phyloP scores from a whole-genome alignment of 2,329 filamentous ascomycete genomes.

The Dactylellina sp. region DNA sequence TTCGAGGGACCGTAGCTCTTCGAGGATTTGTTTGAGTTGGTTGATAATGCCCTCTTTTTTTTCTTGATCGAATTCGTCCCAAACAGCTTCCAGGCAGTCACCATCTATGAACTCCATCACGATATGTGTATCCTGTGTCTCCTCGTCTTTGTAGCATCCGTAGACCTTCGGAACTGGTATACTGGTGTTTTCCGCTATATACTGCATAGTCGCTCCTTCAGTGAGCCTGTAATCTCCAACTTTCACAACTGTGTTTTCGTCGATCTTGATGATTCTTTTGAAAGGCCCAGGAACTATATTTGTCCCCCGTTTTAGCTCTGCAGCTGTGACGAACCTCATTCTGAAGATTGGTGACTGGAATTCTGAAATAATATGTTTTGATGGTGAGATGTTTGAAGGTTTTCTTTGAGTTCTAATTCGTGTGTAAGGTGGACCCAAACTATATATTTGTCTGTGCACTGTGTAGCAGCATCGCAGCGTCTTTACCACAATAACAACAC shows the following conservation, averaged over 20 bases:
- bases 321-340: background rate
- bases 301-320: constrained; percentile 9
- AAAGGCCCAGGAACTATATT: constrained; percentile 12
- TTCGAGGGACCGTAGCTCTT: too few relatives aligned
- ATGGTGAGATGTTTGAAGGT: constrained; percentile 3
- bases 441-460: too few relatives aligned
- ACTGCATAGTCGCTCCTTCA: constrained; percentile 15
- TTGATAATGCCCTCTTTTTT: too few relatives aligned
- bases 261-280: constrained; percentile 9
- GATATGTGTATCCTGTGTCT: too few relatives aligned
- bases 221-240: constrained; percentile 9
- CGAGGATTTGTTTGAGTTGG: too few relatives aligned
- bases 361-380: background rate
- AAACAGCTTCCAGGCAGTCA: too few relatives aligned
- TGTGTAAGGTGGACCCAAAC: constrained; percentile 2
- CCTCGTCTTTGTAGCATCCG: too few relatives aligned
- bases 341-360: background rate
- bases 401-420: background rate
- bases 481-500: too few relatives aligned
- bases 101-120: too few relatives aligned
- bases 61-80: too few relatives aligned
- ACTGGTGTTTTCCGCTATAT: constrained; percentile 10
- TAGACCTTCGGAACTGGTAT: constrained; percentile 16
- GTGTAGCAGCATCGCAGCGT: too few relatives aligned
- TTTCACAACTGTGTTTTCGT: constrained; percentile 12